These are phyloP conservation scores for Wakefieldia striispora DNA, from an alignment of 768 basidiomycete genomes.

Conservation along the genomic window DNA sequence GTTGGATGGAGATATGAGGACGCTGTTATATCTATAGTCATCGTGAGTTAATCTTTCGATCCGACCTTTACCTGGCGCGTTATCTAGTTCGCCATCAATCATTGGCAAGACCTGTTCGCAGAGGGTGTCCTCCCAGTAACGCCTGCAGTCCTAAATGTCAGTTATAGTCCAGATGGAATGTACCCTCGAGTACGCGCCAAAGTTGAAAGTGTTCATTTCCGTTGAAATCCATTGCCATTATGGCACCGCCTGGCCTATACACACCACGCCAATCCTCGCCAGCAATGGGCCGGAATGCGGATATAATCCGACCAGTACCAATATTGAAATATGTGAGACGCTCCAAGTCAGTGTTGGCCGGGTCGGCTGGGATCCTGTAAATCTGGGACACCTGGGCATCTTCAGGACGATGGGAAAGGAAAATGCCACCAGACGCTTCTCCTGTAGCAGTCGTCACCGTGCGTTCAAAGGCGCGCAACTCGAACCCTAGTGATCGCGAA, in stretches of 20 bases:
- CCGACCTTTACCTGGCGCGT: constrained; percentile 38
- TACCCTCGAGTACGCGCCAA: constrained; percentile 30
- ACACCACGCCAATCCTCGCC: constrained; percentile 32
- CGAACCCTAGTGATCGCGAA: constrained; percentile 24
- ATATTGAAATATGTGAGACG: constrained; percentile 41
- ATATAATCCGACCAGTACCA: constrained; percentile 37
- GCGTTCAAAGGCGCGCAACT: constrained; percentile 31
- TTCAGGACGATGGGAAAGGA: constrained; percentile 39
- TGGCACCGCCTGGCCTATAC: constrained; percentile 35
- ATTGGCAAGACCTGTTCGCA: constrained; percentile 27
- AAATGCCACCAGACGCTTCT: constrained; percentile 29
- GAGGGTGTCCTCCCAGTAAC: constrained; percentile 41
- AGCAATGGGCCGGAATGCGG: constrained; percentile 28
- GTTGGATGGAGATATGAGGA: constrained; percentile 36
- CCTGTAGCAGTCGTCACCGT: constrained; percentile 9
- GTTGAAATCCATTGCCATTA: constrained; percentile 40
- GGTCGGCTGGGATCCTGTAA: constrained; percentile 33
- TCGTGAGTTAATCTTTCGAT: constrained; percentile 44
- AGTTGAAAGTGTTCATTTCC: constrained; percentile 42
- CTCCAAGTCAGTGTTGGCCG: constrained; percentile 25
- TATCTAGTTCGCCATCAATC: constrained; percentile 39
- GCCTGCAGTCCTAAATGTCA: constrained; percentile 23
- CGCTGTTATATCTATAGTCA: constrained; percentile 29
- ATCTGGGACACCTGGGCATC: constrained; percentile 38
- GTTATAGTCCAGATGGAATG: not conserved